These are phyloP conservation scores for Triticum monococcum DNA, from an alignment of 176 grass and related monocot species.

Conservation along the genomic window DNA sequence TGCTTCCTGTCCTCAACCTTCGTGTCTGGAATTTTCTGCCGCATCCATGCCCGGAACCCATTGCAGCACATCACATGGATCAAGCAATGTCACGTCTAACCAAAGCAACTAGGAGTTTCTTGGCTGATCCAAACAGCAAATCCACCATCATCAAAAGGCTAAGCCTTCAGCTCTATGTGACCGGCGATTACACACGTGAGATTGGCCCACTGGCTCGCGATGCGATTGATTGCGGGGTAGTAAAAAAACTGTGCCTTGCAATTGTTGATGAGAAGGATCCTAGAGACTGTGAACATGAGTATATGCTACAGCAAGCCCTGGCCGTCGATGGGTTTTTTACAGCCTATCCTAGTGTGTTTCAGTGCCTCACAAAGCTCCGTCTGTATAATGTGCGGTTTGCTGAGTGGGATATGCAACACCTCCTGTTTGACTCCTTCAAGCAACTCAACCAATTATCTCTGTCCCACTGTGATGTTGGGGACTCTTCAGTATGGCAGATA, in stretches of 20 bases:
- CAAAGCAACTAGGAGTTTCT: constrained; percentile 21
- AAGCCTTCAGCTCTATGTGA: not conserved
- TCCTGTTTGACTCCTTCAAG: constrained; percentile 16
- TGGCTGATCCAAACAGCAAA: not conserved
- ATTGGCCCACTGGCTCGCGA: not conserved
- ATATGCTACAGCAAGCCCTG: constrained; percentile 1
- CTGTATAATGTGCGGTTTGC: not conserved
- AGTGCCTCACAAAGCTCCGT: constrained; percentile 7
- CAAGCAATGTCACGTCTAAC: constrained; percentile 3
- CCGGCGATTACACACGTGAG: not conserved
- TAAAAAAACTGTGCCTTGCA: not conserved
- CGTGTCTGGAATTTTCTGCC: not conserved
- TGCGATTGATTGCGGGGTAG: not conserved
- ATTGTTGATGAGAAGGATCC: not conserved
- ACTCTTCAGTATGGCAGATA: not conserved
- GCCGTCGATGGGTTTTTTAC: not conserved
- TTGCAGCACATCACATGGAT: not conserved
- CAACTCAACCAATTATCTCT: not conserved
- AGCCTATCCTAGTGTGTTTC: not conserved
- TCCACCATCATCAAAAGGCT: not conserved
- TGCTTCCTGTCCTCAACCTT: constrained; percentile 11
- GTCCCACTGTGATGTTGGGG: not conserved
- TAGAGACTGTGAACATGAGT: not conserved
- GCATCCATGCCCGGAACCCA: not conserved
- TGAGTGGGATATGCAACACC: not conserved